A percentile compares a stretch with the other conserved stretches of the same genome.
phyloP scores from a whole-genome alignment of 2,329 filamentous ascomycete genomes.

The Teratosphaeria pseudoeucalypti region DNA sequence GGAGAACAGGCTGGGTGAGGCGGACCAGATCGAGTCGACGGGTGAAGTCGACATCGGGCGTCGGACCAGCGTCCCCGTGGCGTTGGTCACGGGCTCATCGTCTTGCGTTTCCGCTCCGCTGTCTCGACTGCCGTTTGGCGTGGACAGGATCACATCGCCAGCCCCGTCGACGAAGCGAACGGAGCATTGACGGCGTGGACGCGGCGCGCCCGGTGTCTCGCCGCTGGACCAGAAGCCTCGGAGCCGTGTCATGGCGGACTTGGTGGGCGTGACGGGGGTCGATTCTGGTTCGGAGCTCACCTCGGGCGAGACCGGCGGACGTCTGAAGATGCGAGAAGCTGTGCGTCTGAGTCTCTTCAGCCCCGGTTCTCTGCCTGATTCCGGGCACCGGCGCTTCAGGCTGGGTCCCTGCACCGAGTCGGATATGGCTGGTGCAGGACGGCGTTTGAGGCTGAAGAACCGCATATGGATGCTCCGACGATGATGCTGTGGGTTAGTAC shows the following conservation, averaged over 20 bases:
- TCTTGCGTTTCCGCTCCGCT: neutral
- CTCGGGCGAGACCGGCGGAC: neutral
- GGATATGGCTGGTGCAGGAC: neutral
- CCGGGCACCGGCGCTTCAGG: neutral
- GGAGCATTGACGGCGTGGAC: neutral
- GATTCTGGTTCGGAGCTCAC: neutral
- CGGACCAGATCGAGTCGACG: constrained; percentile 15
- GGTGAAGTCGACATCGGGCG: neutral
- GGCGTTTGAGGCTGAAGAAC: neutral
- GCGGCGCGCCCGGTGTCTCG: neutral
- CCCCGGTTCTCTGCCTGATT: neutral
- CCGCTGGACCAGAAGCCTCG: neutral
- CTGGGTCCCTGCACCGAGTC: neutral
- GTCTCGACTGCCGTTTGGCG: neutral
- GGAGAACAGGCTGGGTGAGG: constrained; percentile 12
- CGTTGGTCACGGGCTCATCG: neutral
- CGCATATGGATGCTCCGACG: neutral
- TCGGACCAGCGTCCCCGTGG: neutral
- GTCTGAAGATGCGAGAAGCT: neutral
- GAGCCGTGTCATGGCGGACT: neutral
- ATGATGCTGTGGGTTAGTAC: neutral
- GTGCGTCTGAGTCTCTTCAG: neutral
- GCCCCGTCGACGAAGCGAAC: neutral
- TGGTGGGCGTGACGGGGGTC: neutral
- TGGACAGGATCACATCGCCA: neutral